A percentile compares a stretch with the other conserved stretches of the same genome.
phyloP scores from a whole-genome alignment of 2,329 filamentous ascomycete genomes.

The Phyllosticta capitalensis region DNA sequence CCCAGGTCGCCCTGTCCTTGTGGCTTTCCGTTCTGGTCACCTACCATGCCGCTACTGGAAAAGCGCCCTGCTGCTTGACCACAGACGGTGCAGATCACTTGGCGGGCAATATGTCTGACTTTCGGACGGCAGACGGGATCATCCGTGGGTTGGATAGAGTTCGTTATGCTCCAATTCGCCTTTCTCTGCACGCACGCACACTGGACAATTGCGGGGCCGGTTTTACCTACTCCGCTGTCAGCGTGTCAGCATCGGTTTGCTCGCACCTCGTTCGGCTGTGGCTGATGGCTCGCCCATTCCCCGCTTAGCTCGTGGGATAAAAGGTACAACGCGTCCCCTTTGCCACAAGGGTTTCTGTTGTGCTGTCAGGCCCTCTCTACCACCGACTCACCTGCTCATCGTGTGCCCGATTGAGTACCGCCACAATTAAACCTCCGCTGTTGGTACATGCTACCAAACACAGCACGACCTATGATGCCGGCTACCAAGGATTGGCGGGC shows the following conservation, averaged over 20 bases:
- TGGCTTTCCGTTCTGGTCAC: not conserved
- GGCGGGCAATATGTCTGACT: not conserved
- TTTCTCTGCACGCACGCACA: not conserved
- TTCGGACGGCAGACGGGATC: not conserved
- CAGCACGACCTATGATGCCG: conserved; percentile 6
- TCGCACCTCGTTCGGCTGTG: not conserved
- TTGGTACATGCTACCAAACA: not conserved
- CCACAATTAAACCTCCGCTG: no score
- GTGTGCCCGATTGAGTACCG: not conserved
- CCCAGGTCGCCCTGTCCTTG: not conserved
- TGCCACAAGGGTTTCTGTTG: not conserved
- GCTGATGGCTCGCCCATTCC: not conserved
- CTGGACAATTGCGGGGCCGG: not conserved
- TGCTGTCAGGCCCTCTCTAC: not conserved
- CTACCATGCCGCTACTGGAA: not conserved
- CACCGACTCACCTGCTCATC: no score
- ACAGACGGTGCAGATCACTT: not conserved
- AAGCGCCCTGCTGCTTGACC: not conserved
- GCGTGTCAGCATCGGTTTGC: not conserved
- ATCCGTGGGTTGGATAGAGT: not conserved
- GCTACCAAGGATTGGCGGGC: conserved; percentile 18
- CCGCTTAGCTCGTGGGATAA: not conserved
- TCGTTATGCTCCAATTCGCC: not conserved
- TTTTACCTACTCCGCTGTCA: not conserved
- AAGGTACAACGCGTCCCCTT: not conserved